These are phyloP conservation scores for Aspergillus nidulans DNA, from an alignment of 495 filamentous ascomycete species.

Conservation along the genomic window DNA sequence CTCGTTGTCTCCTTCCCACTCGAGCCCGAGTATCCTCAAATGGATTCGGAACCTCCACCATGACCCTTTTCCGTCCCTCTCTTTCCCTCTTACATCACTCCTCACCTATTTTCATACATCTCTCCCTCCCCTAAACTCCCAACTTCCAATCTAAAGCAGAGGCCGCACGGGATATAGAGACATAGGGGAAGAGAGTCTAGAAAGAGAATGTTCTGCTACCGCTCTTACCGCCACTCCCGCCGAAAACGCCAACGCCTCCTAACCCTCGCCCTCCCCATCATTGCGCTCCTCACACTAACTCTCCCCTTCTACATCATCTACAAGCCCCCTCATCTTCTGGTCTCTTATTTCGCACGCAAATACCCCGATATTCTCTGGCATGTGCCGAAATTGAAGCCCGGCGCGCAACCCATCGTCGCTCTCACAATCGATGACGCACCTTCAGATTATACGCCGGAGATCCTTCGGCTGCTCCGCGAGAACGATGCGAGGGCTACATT, in stretches of 20 bases:
- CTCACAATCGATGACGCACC: conserved; percentile 85
- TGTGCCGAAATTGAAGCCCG: conserved; percentile 29
- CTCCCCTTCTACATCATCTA: conserved; percentile 64
- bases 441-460: conserved; percentile 64
- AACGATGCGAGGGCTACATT: conserved; percentile 65
- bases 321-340: conserved; percentile 64
- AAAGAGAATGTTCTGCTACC: conserved; percentile 26
- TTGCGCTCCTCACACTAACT: conserved; percentile 44
- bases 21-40: background rate
- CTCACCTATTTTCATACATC: background rate
- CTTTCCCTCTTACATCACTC: background rate
- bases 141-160: background rate
- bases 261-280: conserved; percentile 44
- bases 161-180: background rate
- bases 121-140: background rate
- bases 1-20: background rate
- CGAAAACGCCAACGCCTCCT: conserved; percentile 44
- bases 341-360: conserved; percentile 61
- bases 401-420: conserved; percentile 49
- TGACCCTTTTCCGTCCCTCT: conserved; percentile 1
- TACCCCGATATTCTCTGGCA: conserved; percentile 77
- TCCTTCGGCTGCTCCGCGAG: conserved; percentile 57
- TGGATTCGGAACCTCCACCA: background rate
- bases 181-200: conserved; percentile 1
- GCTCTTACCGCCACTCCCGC: conserved; percentile 23